Evolutionary conservation across 768 basidiomycete genomes (phyloP), one percentile per base, ranked within the genome.

Genomic region (Tylopilus rubrobrunneus): DNA sequence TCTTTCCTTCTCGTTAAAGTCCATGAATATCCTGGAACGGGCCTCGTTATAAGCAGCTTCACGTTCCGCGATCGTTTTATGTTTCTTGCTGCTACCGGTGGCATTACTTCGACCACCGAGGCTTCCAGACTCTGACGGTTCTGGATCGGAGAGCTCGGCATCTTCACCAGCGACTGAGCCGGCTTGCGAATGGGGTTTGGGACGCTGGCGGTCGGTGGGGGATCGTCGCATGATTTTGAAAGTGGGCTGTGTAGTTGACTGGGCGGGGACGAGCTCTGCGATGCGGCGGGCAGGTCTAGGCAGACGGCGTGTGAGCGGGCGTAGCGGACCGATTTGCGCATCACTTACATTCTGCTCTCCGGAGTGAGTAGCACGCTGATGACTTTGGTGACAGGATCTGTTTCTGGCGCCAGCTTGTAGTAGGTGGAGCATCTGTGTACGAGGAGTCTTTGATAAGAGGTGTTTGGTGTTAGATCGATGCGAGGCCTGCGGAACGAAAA

Each of bases 1-100:
- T 65, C 84, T 85, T 62, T 73, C 76, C 59, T 78, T 81, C 52
- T 88, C 87, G 66, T 89, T 79, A 59, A 91, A 89, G 58, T 73
- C 85, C 82, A 89, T 86, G 73, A 93, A 93, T 59, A 93, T 93
- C 52, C 91, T 81, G 36, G 83, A 86, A 44, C 92, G 82, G 28
- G 91, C 91, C 69, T 89, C 85, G 49, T 89, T 87, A 61, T 93
- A 93, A n/a, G 89, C 92, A 0, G 88, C 92, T 64, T 89, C 89
- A 31, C 91, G 86, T 67, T 93, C 85, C 62, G 89, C 87, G 23
- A 93, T 84, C 2, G 92, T 92, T 74, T 83, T 82, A 29, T 79
- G 78, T 64, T 87, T 84, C 74, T 86, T 89, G 62, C 71, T 78
- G 56, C 80, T 75, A 45, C 78, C 80, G 5, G 84, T 81, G 21